These are phyloP conservation scores for Stagonosporopsis cucurbitacearum DNA, from an alignment of 2,329 filamentous ascomycete species.

Conservation along the genomic window DNA sequence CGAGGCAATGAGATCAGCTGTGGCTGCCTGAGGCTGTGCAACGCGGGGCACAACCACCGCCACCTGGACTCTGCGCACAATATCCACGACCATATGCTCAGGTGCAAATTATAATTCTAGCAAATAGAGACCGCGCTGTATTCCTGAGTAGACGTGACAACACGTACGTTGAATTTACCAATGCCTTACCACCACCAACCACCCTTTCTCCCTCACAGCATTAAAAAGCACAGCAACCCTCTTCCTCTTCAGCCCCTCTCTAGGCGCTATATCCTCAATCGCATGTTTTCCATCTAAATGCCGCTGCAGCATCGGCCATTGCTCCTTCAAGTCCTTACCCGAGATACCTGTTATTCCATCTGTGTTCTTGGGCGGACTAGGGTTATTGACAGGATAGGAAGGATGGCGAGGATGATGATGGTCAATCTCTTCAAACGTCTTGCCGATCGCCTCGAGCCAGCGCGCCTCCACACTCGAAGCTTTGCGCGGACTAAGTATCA, in stretches of 20 bases:
- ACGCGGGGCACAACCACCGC: constrained; percentile 5
- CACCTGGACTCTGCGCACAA: not conserved
- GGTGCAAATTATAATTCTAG: not conserved
- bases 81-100: too few species aligned
- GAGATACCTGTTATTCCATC: constrained; percentile 28
- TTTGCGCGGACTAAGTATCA: constrained; percentile 77
- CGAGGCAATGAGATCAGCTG: constrained; percentile 20
- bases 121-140: not conserved
- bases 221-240: constrained; percentile 59
- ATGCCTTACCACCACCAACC: constrained; percentile 54
- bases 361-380: constrained; percentile 30
- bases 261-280: constrained; percentile 83
- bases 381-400: constrained; percentile 22
- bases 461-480: constrained; percentile 79
- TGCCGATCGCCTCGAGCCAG: constrained; percentile 61
- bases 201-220: constrained; percentile 74
- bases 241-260: constrained; percentile 86
- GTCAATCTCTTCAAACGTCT: constrained; percentile 50
- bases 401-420: constrained; percentile 18
- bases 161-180: constrained; percentile 36
- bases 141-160: not conserved
- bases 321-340: constrained; percentile 58
- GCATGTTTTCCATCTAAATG: constrained; percentile 89
- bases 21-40: constrained; percentile 15
- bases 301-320: constrained; percentile 77